Conservation (phyloP, 2,329 filamentous ascomycete genomes). For the Clarireedia hainanense region DNA sequence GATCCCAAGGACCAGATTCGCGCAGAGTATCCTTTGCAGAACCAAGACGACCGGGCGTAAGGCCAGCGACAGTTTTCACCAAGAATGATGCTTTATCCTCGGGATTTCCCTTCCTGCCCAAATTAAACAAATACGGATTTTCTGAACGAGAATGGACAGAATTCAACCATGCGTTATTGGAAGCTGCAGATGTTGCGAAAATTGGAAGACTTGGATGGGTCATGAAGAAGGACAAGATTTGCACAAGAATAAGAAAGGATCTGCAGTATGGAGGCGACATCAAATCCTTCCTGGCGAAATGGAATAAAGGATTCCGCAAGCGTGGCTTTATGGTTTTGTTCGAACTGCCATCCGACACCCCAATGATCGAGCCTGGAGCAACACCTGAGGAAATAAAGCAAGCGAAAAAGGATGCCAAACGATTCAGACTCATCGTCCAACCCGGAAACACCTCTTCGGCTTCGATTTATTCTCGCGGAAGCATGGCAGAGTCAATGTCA, state of each 20-base stretch:
- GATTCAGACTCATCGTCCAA: conserved; percentile 14
- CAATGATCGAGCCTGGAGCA: not conserved
- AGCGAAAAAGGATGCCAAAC: conserved; percentile 8
- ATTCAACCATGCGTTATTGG: conserved; percentile 20
- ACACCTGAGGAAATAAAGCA: conserved; percentile 8
- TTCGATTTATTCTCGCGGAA: conserved; percentile 1
- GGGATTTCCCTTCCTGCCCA: conserved; percentile 20
- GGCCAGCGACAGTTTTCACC: conserved; percentile 13
- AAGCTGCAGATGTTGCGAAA: conserved; percentile 7
- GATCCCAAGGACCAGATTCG: conserved; percentile 8
- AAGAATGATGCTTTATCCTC: conserved; percentile 20
- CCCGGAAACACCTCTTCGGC: conserved; percentile 5
- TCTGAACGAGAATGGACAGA: conserved; percentile 21
- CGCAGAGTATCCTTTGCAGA: conserved; percentile 7
- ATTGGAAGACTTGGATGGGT: not conserved
- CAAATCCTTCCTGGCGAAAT: conserved; percentile 13
- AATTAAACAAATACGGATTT: conserved; percentile 14
- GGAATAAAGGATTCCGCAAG: conserved; percentile 19
- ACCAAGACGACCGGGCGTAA: not conserved
- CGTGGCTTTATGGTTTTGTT: conserved; percentile 21
- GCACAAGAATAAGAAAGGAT: conserved; percentile 9
- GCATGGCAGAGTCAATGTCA: conserved; percentile 3
- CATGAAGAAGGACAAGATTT: conserved; percentile 2
- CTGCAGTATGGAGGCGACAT: conserved; percentile 18
- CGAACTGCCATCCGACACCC: conserved; percentile 15